Conservation (phyloP, 2,329 filamentous ascomycete species). For the Cladobotryum protrusum region DNA sequence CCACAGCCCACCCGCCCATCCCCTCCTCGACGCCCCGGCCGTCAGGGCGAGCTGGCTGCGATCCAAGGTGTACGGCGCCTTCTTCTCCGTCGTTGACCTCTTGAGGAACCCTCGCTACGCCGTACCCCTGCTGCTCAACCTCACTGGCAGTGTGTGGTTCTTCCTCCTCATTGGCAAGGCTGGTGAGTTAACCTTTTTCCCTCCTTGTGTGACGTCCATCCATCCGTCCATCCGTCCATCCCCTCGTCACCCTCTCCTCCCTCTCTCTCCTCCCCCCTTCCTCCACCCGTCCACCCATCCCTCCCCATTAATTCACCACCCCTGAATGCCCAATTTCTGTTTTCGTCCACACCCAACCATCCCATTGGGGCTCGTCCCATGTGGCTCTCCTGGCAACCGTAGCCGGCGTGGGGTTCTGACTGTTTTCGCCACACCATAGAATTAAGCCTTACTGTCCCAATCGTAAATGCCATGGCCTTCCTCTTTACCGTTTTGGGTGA, state of each 20-base stretch:
- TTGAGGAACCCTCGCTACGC: conserved; percentile 78
- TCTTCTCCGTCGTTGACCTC: conserved; percentile 72
- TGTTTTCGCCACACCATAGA: conserved; percentile 38
- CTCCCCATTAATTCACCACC: no score
- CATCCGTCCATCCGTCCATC: background rate
- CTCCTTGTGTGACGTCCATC: background rate
- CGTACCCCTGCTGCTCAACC: conserved; percentile 74
- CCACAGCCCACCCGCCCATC: conserved; percentile 59
- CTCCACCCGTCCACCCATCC: background rate
- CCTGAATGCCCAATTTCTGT: no score
- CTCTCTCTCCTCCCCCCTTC: conserved; percentile 3
- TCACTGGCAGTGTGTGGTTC: conserved; percentile 95
- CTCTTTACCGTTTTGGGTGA: conserved; percentile 93
- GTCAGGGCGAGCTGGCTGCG: conserved; percentile 55
- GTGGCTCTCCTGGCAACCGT: background rate
- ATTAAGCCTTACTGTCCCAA: conserved; percentile 85
- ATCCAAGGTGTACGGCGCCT: conserved; percentile 55
- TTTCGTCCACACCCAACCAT: conserved; percentile 5
- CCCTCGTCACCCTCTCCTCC: background rate
- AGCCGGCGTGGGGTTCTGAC: conserved; percentile 1
- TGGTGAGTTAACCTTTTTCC: conserved; percentile 49
- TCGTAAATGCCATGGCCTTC: conserved; percentile 90
- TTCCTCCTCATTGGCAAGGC: conserved; percentile 89
- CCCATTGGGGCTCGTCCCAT: background rate
- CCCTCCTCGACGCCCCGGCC: conserved; percentile 44